A percentile compares a stretch with the other conserved stretches of the same genome.
These are phyloP conservation scores for Trichosanthes truncata DNA, from an alignment of 306 rosid species.

Conservation along the genomic window DNA sequence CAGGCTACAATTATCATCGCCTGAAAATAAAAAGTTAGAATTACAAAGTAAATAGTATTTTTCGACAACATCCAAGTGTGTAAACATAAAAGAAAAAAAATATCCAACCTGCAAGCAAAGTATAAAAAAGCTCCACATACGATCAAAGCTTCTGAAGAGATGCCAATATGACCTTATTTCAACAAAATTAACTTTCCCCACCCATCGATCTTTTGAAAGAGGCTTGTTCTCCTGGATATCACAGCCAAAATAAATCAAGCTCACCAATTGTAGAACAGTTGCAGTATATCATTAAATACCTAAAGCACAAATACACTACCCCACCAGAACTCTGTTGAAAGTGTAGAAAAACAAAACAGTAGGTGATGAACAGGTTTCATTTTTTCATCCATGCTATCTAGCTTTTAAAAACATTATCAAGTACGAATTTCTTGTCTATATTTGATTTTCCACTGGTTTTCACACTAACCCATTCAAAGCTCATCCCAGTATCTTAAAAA, in stretches of 20 bases:
- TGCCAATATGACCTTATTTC: conserved; percentile 98
- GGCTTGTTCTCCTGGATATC: conserved; percentile 58
- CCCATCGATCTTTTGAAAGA: conserved; percentile 57
- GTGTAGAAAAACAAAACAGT: neutral
- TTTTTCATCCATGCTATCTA: neutral
- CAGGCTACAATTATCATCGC: conserved; percentile 95
- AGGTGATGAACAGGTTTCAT: neutral
- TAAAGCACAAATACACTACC: neutral
- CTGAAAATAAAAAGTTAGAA: conserved; percentile 23
- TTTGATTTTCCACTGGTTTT: neutral
- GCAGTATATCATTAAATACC: neutral
- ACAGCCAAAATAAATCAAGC: neutral
- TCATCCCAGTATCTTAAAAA: neutral
- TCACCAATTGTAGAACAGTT: neutral
- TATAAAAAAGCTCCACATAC: conserved; percentile 95
- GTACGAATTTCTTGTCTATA: neutral
- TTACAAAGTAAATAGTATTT: neutral
- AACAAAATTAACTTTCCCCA: conserved; percentile 88
- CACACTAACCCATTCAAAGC: neutral
- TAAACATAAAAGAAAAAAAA: conserved; percentile 2
- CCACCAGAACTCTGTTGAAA: neutral
- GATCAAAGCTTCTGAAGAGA: conserved; percentile 93
- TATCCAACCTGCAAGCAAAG: conserved; percentile 75
- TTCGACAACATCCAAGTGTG: neutral
- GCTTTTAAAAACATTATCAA: neutral